A percentile compares a stretch with the other conserved stretches of the same genome.
Conservation (phyloP, 768 basidiomycete genomes). For the Fomitopsis pulvina region DNA sequence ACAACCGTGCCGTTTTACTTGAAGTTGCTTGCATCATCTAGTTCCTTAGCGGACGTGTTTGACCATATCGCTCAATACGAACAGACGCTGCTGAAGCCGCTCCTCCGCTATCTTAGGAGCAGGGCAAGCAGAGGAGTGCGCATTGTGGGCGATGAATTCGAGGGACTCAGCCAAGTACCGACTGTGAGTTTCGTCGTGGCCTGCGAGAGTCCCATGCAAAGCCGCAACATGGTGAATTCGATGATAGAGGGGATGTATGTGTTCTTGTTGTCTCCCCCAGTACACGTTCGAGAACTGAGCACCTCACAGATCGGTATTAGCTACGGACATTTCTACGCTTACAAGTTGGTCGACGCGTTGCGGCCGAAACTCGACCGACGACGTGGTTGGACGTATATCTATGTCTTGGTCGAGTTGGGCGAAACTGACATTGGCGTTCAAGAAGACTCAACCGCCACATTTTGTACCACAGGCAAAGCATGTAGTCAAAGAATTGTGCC, state of each 20-base stretch:
- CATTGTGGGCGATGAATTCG: constrained; percentile 55
- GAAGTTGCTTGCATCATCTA: constrained; percentile 43
- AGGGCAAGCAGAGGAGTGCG: constrained; percentile 55
- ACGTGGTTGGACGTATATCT: constrained; percentile 73
- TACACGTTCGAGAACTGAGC: background rate
- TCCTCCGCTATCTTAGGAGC: constrained; percentile 47
- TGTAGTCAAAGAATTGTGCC: no score
- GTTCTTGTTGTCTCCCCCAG: background rate
- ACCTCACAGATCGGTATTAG: constrained; percentile 61
- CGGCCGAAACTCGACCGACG: constrained; percentile 51
- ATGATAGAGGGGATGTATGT: constrained; percentile 56
- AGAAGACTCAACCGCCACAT: no score
- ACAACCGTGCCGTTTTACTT: constrained; percentile 62
- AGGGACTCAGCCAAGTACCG: constrained; percentile 43
- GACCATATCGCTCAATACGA: constrained; percentile 57
- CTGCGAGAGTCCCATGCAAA: constrained; percentile 48
- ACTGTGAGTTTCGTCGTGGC: constrained; percentile 70
- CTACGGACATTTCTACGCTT: constrained; percentile 76
- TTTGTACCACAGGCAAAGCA: no score
- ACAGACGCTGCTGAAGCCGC: constrained; percentile 43
- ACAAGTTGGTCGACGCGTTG: constrained; percentile 48
- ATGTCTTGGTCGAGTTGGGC: no score
- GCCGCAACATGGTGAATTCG: constrained; percentile 65
- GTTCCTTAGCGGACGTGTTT: constrained; percentile 42
- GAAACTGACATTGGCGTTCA: no score